These are phyloP conservation scores for Xylariaceae sp. DNA, from an alignment of 2,329 filamentous ascomycete species.

Conservation along the genomic window DNA sequence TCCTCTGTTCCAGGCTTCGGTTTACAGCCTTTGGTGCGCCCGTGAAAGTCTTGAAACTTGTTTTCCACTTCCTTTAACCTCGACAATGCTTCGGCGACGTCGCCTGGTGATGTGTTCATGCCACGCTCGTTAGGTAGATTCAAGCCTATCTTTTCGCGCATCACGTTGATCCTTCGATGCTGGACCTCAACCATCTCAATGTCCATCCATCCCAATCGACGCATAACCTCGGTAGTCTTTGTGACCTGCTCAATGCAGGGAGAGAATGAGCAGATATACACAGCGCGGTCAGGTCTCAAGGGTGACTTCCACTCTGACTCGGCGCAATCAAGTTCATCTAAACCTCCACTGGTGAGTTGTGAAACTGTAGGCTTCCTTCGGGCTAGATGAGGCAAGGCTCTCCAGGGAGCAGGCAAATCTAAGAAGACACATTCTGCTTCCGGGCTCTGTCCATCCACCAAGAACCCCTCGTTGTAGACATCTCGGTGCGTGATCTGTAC, in stretches of 20 bases:
- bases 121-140: slow-evolving; percentile 62
- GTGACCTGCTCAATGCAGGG: slow-evolving; percentile 97
- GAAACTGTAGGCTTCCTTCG: slow-evolving; percentile 39
- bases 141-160: slow-evolving; percentile 74
- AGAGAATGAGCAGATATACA: slow-evolving; percentile 88
- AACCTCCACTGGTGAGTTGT: slow-evolving; percentile 16
- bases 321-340: slow-evolving; percentile 15
- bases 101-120: slow-evolving; percentile 64
- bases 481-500: slow-evolving; percentile 75
- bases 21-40: slow-evolving; percentile 24
- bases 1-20: slow-evolving; percentile 40
- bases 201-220: slow-evolving; percentile 80
- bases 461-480: slow-evolving; percentile 72
- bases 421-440: slow-evolving; percentile 70
- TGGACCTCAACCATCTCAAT: slow-evolving; percentile 91
- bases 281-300: slow-evolving; percentile 66
- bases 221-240: slow-evolving; percentile 74
- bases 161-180: slow-evolving; percentile 74
- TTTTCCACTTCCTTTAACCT: slow-evolving; percentile 71
- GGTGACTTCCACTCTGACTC: slow-evolving; percentile 47
- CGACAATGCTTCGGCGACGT: slow-evolving; percentile 73
- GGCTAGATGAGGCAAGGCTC: slow-evolving; percentile 71
- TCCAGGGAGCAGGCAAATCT: slow-evolving; percentile 77
- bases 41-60: slow-evolving; percentile 62
- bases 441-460: slow-evolving; percentile 55